Conservation (phyloP, 352 stramenopile genomes). For the Phytopythium chamaehyphon region DNA sequence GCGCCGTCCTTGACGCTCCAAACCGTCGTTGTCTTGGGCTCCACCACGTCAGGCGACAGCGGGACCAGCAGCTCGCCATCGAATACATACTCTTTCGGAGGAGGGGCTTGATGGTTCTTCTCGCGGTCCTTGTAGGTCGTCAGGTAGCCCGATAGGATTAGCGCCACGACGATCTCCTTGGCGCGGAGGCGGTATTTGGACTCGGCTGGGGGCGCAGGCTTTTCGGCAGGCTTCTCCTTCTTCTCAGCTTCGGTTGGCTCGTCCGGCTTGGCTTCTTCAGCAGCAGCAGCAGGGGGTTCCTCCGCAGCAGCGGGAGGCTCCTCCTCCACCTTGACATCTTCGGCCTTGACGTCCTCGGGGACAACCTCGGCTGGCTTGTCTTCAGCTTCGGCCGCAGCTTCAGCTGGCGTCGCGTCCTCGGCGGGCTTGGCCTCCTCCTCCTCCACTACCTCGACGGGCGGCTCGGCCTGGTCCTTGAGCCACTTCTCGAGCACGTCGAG, state of each 20-base stretch:
- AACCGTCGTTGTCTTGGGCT: conserved; percentile 26
- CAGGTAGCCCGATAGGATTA: conserved; percentile 32
- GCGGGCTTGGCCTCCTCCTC: conserved; percentile 7
- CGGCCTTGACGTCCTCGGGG: background rate
- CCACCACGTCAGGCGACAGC: conserved; percentile 26
- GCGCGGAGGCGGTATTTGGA: conserved; percentile 24
- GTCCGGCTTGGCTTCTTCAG: conserved; percentile 14
- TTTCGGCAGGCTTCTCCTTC: conserved; percentile 13
- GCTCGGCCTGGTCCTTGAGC: conserved; percentile 20
- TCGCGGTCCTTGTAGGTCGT: conserved; percentile 42
- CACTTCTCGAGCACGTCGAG: conserved; percentile 41
- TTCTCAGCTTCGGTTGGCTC: conserved; percentile 13
- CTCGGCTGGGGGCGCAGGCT: background rate
- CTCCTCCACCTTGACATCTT: conserved; percentile 5
- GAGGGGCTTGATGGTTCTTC: conserved; percentile 31
- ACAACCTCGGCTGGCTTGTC: conserved; percentile 7
- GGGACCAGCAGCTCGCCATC: conserved; percentile 49
- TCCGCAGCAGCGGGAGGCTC: conserved; percentile 4
- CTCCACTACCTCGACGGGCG: conserved; percentile 6
- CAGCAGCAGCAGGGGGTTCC: conserved; percentile 2
- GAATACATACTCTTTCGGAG: conserved; percentile 32
- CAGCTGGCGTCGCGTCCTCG: conserved; percentile 11
- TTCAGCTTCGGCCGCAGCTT: conserved; percentile 12
- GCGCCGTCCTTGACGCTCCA: conserved; percentile 31
- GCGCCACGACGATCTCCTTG: conserved; percentile 34